These are phyloP conservation scores for Venturia pyrina DNA, from an alignment of 2,329 filamentous ascomycete species.

Conservation along the genomic window DNA sequence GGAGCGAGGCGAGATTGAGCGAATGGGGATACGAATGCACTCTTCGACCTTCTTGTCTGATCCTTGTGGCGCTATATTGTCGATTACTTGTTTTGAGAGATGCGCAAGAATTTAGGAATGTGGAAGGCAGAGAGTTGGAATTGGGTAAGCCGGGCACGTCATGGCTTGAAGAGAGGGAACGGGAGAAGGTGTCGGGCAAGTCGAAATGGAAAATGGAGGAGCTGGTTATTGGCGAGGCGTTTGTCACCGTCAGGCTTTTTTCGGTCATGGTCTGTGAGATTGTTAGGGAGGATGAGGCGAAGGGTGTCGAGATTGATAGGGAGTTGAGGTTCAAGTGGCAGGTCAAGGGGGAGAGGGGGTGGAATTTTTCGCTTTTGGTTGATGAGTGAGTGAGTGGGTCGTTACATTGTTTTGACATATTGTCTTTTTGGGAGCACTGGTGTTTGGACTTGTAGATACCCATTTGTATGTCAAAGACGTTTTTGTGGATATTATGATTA, in stretches of 20 bases:
- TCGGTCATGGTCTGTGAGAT: slow-evolving; percentile 25
- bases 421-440: background rate
- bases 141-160: slow-evolving; percentile 13
- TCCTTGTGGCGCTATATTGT: slow-evolving; percentile 26
- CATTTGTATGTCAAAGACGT: background rate
- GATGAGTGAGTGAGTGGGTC: background rate
- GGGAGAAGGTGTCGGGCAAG: slow-evolving; percentile 11
- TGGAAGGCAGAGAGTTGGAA: slow-evolving; percentile 20
- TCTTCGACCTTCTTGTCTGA: slow-evolving; percentile 23
- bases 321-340: background rate
- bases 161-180: background rate
- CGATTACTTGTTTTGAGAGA: slow-evolving; percentile 22
- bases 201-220: slow-evolving; percentile 19
- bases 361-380: slow-evolving; percentile 1
- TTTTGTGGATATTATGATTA: background rate
- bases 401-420: background rate
- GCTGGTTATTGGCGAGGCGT: slow-evolving; percentile 17
- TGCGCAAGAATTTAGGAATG: slow-evolving; percentile 20
- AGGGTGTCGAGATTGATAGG: slow-evolving; percentile 18
- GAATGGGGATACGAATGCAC: slow-evolving; percentile 25
- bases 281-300: slow-evolving; percentile 25
- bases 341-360: background rate
- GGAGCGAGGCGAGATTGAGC: background rate
- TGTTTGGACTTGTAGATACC: background rate
- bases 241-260: slow-evolving; percentile 20